These are phyloP conservation scores for Plasmodium knowlesi DNA, from an alignment of 169 alveolate genomes.

Conservation along the genomic window DNA sequence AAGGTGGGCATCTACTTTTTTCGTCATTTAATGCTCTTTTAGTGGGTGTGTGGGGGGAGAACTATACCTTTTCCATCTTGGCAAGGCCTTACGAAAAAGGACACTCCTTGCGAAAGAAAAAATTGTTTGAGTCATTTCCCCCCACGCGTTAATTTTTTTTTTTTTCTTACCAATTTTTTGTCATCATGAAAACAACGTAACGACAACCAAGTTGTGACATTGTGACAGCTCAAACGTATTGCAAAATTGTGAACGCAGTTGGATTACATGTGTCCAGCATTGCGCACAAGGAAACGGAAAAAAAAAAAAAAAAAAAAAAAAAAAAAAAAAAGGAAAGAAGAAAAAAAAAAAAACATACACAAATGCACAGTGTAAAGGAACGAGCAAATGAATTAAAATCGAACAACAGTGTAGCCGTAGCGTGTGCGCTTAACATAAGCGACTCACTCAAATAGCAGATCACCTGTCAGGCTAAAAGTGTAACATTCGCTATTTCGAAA, in stretches of 20 bases:
- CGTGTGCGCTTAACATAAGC: background rate
- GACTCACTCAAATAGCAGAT: background rate
- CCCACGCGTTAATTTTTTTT: background rate
- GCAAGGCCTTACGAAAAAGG: background rate
- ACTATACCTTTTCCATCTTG: background rate
- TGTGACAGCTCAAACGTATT: conserved; percentile 7
- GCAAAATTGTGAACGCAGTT: conserved; percentile 6
- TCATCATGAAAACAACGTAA: background rate
- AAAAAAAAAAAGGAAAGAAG: no score
- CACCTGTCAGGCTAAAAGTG: background rate
- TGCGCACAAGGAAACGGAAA: background rate
- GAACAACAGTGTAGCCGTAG: background rate
- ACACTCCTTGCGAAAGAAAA: background rate
- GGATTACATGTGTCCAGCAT: background rate
- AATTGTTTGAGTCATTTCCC: conserved; percentile 1
- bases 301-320: background rate
- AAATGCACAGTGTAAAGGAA: background rate
- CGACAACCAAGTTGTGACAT: background rate
- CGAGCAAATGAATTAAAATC: background rate
- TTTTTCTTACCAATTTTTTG: conserved; percentile 1
- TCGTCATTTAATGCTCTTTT: background rate
- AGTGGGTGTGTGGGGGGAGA: background rate
- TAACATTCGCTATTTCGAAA: background rate
- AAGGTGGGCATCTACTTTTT: background rate
- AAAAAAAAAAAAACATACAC: background rate